A percentile compares a stretch with the other conserved stretches of the same genome.
Conservation (phyloP, 768 basidiomycete species). For the Termitomyces sp. region DNA sequence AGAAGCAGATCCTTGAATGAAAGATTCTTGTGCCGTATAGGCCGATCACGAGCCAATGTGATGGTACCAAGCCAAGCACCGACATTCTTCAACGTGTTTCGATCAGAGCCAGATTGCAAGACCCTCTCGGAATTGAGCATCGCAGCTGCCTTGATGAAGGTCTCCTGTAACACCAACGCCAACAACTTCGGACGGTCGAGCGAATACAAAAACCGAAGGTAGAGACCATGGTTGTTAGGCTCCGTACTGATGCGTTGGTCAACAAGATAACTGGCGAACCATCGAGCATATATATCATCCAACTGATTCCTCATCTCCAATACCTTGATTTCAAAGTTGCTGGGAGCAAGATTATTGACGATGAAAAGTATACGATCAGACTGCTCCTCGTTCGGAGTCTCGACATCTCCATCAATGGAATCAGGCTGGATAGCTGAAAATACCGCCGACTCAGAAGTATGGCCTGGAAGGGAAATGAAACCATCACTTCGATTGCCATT, state of each 20-base stretch:
- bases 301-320: conserved; percentile 84
- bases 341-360: conserved; percentile 95
- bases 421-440: conserved; percentile 84
- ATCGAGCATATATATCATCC: conserved; percentile 78
- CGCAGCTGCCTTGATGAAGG: conserved; percentile 79
- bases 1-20: conserved; percentile 97
- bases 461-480: conserved; percentile 26
- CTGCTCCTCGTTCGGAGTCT: conserved; percentile 76
- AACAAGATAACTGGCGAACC: conserved; percentile 98
- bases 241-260: conserved; percentile 95
- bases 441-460: conserved; percentile 39
- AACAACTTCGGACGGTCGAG: conserved; percentile 65
- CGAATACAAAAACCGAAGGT: conserved; percentile 89
- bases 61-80: conserved; percentile 93
- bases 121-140: conserved; percentile 92
- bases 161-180: conserved; percentile 89
- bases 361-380: conserved; percentile 97
- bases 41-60: conserved; percentile 88
- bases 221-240: conserved; percentile 94
- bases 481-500: conserved; percentile 39
- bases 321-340: conserved; percentile 87
- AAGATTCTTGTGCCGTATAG: conserved; percentile 89
- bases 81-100: conserved; percentile 87
- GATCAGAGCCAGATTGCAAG: conserved; percentile 80
- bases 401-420: conserved; percentile 53